A percentile compares a stretch with the other conserved stretches of the same genome.
Evolutionary conservation across 441 rosid species (phyloP).

Genomic region (Gossypium aridum): DNA sequence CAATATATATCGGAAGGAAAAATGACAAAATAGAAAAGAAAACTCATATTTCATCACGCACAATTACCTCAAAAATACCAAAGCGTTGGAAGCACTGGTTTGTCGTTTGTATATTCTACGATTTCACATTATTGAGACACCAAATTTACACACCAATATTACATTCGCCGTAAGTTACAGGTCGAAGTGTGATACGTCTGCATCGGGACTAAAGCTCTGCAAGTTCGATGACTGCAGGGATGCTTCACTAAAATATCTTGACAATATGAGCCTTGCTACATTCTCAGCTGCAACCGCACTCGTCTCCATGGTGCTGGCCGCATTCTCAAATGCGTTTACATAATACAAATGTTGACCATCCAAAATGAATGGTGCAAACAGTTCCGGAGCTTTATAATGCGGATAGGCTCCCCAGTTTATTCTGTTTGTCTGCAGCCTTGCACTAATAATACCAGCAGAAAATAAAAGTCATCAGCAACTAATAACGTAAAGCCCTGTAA

Average conservation of each 20-base stretch:
- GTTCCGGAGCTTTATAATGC: constrained; percentile 74
- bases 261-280: constrained; percentile 66
- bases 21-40: background rate
- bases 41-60: background rate
- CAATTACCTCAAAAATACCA: background rate
- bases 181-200: constrained; percentile 30
- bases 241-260: constrained; percentile 33
- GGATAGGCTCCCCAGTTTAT: constrained; percentile 97
- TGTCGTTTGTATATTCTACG: background rate
- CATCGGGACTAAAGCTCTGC: constrained; percentile 21
- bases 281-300: constrained; percentile 92
- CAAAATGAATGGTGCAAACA: constrained; percentile 73
- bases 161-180: constrained; percentile 23
- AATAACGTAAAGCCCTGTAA: background rate
- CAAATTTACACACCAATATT: background rate
- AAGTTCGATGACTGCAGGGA: constrained; percentile 18
- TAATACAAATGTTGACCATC: constrained; percentile 76
- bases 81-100: background rate
- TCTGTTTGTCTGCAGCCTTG: constrained; percentile 51
- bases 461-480: constrained; percentile 12
- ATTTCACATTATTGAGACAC: background rate
- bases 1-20: too few relatives aligned
- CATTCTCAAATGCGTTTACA: constrained; percentile 84
- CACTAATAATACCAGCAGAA: constrained; percentile 27
- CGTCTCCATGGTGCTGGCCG: constrained; percentile 91